A percentile compares a stretch with the other conserved stretches of the same genome.
Conservation (phyloP, 2,329 filamentous ascomycete species). For the Cladosporium sp. region DNA sequence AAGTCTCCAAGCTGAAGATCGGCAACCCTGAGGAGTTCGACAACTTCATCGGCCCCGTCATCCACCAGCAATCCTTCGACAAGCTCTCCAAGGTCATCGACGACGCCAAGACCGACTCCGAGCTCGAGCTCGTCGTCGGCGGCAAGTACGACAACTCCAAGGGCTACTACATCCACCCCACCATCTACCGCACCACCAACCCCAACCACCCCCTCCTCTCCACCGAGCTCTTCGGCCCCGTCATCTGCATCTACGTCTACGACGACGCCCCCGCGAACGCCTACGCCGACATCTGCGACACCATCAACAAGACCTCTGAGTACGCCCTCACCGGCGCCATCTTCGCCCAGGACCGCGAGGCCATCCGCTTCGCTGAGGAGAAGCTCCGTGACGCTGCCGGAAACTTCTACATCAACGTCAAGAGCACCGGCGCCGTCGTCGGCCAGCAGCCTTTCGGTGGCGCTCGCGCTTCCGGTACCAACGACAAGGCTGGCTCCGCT, state of each 20-base stretch:
- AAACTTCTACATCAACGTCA: constrained; percentile 85
- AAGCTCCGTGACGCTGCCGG: constrained; percentile 70
- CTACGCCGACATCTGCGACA: constrained; percentile 52
- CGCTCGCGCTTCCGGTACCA: constrained; percentile 56
- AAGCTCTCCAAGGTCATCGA: constrained; percentile 76
- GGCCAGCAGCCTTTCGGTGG: constrained; percentile 47
- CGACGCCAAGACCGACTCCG: constrained; percentile 69
- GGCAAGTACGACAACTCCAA: constrained; percentile 74
- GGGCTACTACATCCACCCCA: constrained; percentile 82
- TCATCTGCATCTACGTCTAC: constrained; percentile 74
- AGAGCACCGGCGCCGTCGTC: constrained; percentile 57
- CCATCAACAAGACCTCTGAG: constrained; percentile 66
- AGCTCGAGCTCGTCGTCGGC: constrained; percentile 71
- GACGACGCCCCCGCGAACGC: constrained; percentile 62
- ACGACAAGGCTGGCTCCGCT: constrained; percentile 58
- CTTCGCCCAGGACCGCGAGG: constrained; percentile 69
- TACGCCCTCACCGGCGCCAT: constrained; percentile 77
- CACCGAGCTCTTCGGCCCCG: constrained; percentile 78
- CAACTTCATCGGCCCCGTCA: constrained; percentile 84
- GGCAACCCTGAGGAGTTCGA: constrained; percentile 69
- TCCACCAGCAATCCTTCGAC: constrained; percentile 77
- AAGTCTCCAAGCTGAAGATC: constrained; percentile 68
- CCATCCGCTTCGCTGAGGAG: constrained; percentile 68
- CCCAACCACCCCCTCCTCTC: constrained; percentile 71
- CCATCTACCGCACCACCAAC: constrained; percentile 73